Evolutionary conservation across 305 asterid genomes (phyloP).

Genomic region (Fraxinus velutina): DNA sequence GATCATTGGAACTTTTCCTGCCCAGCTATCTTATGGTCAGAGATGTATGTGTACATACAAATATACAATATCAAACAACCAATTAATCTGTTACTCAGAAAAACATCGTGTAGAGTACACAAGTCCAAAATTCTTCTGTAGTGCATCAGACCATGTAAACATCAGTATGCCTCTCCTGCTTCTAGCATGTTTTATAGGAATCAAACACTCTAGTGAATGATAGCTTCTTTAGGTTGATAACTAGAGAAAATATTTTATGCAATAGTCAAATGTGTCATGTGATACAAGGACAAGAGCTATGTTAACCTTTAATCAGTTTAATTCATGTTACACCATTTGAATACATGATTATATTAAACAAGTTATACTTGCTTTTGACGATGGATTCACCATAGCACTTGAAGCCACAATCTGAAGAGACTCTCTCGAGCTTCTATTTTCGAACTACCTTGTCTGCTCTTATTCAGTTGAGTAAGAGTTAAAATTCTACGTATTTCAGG

Average conservation of each 20-base stretch:
- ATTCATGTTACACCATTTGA: background rate
- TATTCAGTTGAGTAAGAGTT: background rate
- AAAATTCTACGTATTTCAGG: conserved; percentile 44
- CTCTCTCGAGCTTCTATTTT: background rate
- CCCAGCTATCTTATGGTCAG: background rate
- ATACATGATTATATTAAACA: background rate
- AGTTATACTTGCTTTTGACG: background rate
- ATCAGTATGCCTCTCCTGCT: background rate
- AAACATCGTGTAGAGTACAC: background rate
- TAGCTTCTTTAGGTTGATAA: background rate
- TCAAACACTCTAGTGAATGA: background rate
- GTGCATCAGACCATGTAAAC: background rate
- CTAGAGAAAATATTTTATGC: background rate
- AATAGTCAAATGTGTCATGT: background rate
- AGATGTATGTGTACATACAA: background rate
- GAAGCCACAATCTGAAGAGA: background rate
- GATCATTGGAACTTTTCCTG: background rate
- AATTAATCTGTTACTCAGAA: background rate
- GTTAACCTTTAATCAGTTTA: background rate
- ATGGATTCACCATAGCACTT: background rate
- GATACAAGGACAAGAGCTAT: background rate
- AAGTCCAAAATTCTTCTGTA: background rate
- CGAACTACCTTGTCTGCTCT: background rate
- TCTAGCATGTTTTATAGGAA: background rate
- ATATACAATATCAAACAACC: background rate